Percentiles rank a stretch among this genome's conserved stretches.
These are phyloP conservation scores for Pleurotus giganteus DNA, from an alignment of 768 basidiomycete species.

Conservation along the genomic window DNA sequence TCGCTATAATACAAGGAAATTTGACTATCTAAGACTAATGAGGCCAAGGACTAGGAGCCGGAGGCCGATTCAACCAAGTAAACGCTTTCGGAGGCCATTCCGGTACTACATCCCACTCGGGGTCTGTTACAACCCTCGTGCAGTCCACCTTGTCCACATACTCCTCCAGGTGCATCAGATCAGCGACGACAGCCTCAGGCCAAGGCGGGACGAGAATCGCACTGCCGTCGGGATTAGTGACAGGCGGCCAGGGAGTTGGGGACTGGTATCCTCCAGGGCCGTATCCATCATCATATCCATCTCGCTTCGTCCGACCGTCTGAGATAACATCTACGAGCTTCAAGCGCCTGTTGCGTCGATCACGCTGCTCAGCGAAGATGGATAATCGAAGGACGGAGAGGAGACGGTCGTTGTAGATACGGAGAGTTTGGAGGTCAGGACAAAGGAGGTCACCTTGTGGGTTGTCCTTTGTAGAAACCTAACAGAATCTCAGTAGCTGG, in stretches of 20 bases:
- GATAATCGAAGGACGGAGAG: background rate
- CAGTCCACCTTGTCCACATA: background rate
- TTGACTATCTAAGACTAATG: too few species aligned
- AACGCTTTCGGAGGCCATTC: background rate
- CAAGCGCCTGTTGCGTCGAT: background rate
- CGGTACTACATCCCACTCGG: background rate
- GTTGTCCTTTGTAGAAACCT: too few species aligned
- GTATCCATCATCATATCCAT: too few species aligned
- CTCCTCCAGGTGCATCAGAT: background rate
- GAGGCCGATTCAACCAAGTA: background rate
- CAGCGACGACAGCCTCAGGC: background rate
- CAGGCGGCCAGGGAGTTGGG: background rate
- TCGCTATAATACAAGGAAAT: too few species aligned
- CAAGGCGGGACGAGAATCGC: background rate
- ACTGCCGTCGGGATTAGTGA: background rate
- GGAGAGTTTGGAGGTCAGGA: background rate
- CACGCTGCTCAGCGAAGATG: background rate
- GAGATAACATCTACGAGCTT: background rate
- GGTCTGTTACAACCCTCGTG: background rate
- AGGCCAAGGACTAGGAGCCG: background rate
- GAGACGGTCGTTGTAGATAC: background rate
- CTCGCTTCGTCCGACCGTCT: too few species aligned
- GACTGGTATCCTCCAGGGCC: too few species aligned
- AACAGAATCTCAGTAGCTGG: too few species aligned
- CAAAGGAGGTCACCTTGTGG: background rate